phyloP scores from a whole-genome alignment of 306 rosid genomes.

The Vigna angularis region DNA sequence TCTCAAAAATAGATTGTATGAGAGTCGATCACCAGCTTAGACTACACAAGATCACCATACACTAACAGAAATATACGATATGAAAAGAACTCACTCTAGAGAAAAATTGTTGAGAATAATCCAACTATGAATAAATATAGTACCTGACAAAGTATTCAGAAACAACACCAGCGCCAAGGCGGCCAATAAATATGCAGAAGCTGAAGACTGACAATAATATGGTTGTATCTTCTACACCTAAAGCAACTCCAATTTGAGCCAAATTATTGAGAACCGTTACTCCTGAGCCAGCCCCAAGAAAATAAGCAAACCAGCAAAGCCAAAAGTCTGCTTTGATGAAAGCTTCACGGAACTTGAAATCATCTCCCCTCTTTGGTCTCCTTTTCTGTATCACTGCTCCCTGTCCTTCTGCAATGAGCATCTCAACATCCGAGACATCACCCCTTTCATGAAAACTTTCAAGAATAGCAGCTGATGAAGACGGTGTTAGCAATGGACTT shows the following conservation, averaged over 20 bases:
- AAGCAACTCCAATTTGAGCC: conserved; percentile 85
- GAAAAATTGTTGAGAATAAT: no score
- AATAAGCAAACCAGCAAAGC: conserved; percentile 83
- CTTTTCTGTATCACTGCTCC: conserved; percentile 81
- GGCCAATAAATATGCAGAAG: conserved; percentile 82
- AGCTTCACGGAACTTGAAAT: conserved; percentile 75
- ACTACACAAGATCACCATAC: no score
- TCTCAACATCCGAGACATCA: conserved; percentile 68
- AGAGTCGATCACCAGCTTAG: no score
- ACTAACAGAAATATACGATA: no score
- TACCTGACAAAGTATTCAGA: conserved; percentile 94
- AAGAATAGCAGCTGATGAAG: conserved; percentile 66
- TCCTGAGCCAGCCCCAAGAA: conserved; percentile 81
- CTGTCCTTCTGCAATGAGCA: conserved; percentile 85
- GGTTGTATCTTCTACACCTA: conserved; percentile 68
- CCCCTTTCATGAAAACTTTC: conserved; percentile 60
- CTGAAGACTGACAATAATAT: conserved; percentile 77
- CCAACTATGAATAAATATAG: no score
- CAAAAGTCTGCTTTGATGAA: conserved; percentile 91
- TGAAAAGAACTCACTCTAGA: no score
- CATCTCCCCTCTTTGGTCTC: conserved; percentile 89
- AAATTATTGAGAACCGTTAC: conserved; percentile 85
- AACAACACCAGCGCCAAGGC: conserved; percentile 79
- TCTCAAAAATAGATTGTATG: no score
- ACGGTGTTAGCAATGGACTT: conserved; percentile 68